Evolutionary conservation across 148 eudicot genomes (phyloP), one percentile per base, ranked within the genome.

Genomic region (Amaranthus palmeri): DNA sequence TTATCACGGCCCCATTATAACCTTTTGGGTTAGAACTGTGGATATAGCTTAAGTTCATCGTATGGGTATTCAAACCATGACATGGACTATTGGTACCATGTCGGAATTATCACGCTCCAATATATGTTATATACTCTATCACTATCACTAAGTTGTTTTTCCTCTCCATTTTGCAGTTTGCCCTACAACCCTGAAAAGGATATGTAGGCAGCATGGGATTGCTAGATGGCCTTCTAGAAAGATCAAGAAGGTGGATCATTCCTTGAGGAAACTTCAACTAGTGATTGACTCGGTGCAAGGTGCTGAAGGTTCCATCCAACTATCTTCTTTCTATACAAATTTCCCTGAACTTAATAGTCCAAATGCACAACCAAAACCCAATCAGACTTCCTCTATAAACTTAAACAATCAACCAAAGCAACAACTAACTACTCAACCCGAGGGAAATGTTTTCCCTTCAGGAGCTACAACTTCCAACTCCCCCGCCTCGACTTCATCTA

Each of bases 221-320:
- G 84, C 85, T 44, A 82, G 97, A 65, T 95, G 98, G 98, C 98
- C 98, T 65, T 95, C 98, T 17, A 74, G 97, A 76, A 95, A 95
- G 90, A 88, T 91, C 79, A 91, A 91, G 86, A 95, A 95, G 78
- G 97, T 91, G 51, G 92, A 88, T 15, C 97, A 92, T 81, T 92
- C 97, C 3, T 74, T 92, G 46, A 85, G 67, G 81, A 92, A 92
- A 78, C 96, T 92, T 67, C 97, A 92, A 69, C 75, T 78, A n/a
- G 88, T 92, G 46, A 90, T 92, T 5, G 91, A 92, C 72, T 92
- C 96, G 7, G 97, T 92, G 36, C 87, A 92, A 81, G 97, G 97
- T 68, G 87, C 83, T 42, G 84, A 90, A 78, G 93, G 97, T 57
- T 73, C 93, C 47, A 88, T 90, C 73, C 91, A 88, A 74, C 88